These are phyloP conservation scores for Carex myosuroides DNA, from an alignment of 176 grass and related monocot species.

Conservation along the genomic window DNA sequence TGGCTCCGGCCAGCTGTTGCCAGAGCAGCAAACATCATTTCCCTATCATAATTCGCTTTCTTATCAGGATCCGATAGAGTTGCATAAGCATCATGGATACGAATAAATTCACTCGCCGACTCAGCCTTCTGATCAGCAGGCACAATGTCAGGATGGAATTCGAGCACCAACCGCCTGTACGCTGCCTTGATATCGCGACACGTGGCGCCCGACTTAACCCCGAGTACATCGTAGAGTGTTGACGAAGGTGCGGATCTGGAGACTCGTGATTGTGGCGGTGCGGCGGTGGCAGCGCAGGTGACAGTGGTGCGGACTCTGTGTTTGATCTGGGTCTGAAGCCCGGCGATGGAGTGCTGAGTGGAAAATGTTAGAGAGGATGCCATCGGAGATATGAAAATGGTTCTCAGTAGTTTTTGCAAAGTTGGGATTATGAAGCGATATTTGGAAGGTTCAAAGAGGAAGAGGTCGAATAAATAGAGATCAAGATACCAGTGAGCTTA, in stretches of 20 bases:
- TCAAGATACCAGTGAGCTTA: background rate
- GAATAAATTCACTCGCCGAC: slow-evolving; percentile 48
- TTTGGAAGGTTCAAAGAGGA: background rate
- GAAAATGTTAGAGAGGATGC: background rate
- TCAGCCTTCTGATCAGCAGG: background rate
- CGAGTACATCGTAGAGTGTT: slow-evolving; percentile 71
- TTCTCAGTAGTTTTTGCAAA: background rate
- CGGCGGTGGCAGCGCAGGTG: background rate
- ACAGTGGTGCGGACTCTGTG: background rate
- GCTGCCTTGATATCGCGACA: slow-evolving; percentile 57
- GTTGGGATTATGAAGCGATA: background rate
- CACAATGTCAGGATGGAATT: slow-evolving; percentile 55
- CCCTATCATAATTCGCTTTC: slow-evolving; percentile 51
- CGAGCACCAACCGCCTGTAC: slow-evolving; percentile 60
- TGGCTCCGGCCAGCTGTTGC: background rate
- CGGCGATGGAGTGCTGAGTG: background rate
- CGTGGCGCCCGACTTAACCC: slow-evolving; percentile 31
- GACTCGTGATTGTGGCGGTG: background rate
- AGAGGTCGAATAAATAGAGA: background rate
- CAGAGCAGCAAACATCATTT: background rate
- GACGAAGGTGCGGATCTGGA: background rate
- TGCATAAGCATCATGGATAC: slow-evolving; percentile 62
- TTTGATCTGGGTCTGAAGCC: background rate
- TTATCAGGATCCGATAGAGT: slow-evolving; percentile 57
- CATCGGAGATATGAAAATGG: background rate